phyloP scores from a whole-genome alignment of 495 filamentous ascomycete species.

The Lophiostoma macrostomum region DNA sequence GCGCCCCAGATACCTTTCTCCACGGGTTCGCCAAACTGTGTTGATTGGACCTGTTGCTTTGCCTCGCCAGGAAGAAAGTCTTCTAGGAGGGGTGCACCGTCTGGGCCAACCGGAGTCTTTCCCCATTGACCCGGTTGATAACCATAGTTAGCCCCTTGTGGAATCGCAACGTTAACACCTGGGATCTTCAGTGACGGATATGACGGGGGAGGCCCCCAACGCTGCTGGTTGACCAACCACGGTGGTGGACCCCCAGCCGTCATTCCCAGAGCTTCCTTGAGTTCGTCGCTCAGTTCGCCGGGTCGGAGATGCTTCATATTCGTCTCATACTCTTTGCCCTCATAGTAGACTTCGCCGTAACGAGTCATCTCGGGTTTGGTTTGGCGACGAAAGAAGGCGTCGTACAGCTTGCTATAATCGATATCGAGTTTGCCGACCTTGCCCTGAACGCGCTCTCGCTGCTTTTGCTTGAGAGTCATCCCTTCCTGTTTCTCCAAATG shows the following conservation, averaged over 20 bases:
- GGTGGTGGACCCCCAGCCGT: constrained; percentile 90
- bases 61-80: constrained; percentile 88
- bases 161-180: constrained; percentile 91
- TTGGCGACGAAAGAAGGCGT: constrained; percentile 96
- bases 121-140: constrained; percentile 95
- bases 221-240: constrained; percentile 95
- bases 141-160: constrained; percentile 91
- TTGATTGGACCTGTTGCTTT: constrained; percentile 50
- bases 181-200: constrained; percentile 92
- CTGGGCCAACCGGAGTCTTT: constrained; percentile 91
- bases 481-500: constrained; percentile 93
- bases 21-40: constrained; percentile 68
- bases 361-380: constrained; percentile 91
- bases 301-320: constrained; percentile 86
- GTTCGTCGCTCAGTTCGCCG: constrained; percentile 82
- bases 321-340: constrained; percentile 97
- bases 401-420: constrained; percentile 96
- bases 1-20: constrained; percentile 93
- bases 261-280: constrained; percentile 92
- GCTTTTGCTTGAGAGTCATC: constrained; percentile 87
- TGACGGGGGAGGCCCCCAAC: constrained; percentile 86
- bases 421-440: constrained; percentile 98
- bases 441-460: constrained; percentile 87
- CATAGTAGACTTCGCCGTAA: constrained; percentile 97
- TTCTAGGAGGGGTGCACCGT: constrained; percentile 83